phyloP scores from a whole-genome alignment of 768 basidiomycete genomes.

The Tylopilus sp. region DNA sequence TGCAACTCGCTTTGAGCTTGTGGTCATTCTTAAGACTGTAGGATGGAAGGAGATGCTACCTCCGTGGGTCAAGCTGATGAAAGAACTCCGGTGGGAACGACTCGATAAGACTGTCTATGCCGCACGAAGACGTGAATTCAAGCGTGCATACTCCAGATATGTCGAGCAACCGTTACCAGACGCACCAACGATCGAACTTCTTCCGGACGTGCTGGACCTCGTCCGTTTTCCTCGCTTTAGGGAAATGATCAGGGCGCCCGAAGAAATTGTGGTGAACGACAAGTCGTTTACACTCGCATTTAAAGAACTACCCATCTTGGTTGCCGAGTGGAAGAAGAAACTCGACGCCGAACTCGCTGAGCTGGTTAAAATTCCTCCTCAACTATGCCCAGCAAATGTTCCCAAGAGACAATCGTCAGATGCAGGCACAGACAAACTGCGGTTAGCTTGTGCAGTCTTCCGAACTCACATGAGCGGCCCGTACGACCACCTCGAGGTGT shows the following conservation, averaged over 20 bases:
- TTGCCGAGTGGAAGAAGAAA: conserved; percentile 5
- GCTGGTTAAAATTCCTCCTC: conserved; percentile 1
- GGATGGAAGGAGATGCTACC: conserved; percentile 9
- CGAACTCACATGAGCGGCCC: background rate
- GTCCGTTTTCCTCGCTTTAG: background rate
- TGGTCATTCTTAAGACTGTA: background rate
- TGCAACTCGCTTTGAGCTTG: background rate
- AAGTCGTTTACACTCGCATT: too few species aligned
- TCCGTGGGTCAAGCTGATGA: conserved; percentile 5
- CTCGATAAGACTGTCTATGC: background rate
- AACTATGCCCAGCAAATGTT: background rate
- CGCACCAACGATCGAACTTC: background rate
- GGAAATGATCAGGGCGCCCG: background rate
- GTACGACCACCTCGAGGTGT: background rate
- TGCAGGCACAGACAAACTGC: background rate
- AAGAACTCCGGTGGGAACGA: background rate
- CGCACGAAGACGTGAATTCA: background rate
- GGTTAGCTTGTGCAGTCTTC: conserved; percentile 10
- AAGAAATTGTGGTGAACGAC: background rate
- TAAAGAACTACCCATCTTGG: conserved; percentile 4
- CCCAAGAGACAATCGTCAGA: background rate
- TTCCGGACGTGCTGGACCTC: background rate
- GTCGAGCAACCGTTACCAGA: background rate
- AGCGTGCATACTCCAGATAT: background rate
- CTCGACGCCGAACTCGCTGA: conserved; percentile 7